Evolutionary conservation across 345 rosid genomes (phyloP), one percentile per base, ranked within the genome.

Genomic region (Litchi chinensis): DNA sequence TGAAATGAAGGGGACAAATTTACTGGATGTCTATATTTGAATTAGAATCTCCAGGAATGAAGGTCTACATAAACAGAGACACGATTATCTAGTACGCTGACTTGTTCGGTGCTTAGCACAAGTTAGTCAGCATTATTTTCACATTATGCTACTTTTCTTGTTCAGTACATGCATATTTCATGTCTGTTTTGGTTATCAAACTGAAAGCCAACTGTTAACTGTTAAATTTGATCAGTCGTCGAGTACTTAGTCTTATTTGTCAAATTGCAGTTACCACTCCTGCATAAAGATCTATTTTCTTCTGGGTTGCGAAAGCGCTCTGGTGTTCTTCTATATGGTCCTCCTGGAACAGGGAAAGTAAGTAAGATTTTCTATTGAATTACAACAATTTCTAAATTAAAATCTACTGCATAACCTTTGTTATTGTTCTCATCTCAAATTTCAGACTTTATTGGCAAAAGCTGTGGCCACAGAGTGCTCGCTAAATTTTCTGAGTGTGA

Each of bases 381-480:
- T 75, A 26, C 50, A 37, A 62, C 66, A 5, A 22, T 67, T 71
- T 84, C 73, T 70, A 73, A 26, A 13, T 37, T 54, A 71, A 41
- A 71, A 68, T 74, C 44, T 48, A n/a, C 70, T 37, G 32, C n/a
- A 22, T 76, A 71, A 52, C 70, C 24, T 76, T 22, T 24, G 28
- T 60, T 68, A 59, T 71, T 70, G 13, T 81, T 82, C 74, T 79
- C 76, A 18, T 79, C 71, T 77, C 73, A 77, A 83, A 77, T 73
- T 78, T 22, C 89, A 93, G 98, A 95, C 99, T 76, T 86, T 93
- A 77, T 82, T 95, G 82, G 99, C 99, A 71, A 95, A 95, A 89
- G 99, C 98, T 82, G 99, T 95, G 83, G 99, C 99, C 37, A 95
- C 98, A 75, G 99, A 95, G 78, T 95, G 98, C 78, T 93, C 99